phyloP scores from a whole-genome alignment of 345 rosid species.

The Aquilaria yunnanensis region DNA sequence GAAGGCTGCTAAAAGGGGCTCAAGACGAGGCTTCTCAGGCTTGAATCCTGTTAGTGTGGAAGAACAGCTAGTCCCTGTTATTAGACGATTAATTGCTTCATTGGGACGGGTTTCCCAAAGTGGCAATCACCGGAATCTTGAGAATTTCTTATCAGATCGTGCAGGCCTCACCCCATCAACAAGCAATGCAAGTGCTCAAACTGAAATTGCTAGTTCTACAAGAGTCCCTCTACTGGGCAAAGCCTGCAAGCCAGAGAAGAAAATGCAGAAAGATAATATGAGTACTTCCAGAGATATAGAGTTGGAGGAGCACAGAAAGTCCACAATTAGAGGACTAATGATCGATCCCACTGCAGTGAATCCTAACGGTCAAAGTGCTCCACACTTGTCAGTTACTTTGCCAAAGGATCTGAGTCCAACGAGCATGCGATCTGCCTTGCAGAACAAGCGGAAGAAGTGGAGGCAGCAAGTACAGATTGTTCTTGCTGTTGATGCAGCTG shows the following conservation, averaged over 20 bases:
- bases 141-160: conserved; percentile 21
- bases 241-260: conserved; percentile 55
- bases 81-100: conserved; percentile 53
- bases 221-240: conserved; percentile 74
- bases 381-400: conserved; percentile 32
- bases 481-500: conserved; percentile 70
- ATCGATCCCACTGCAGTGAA: conserved; percentile 30
- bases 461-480: conserved; percentile 62
- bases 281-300: conserved; percentile 53
- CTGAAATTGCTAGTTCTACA: conserved; percentile 46
- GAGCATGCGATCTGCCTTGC: conserved; percentile 52
- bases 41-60: conserved; percentile 40
- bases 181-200: conserved; percentile 31
- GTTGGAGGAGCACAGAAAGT: conserved; percentile 56
- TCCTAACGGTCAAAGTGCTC: conserved; percentile 33
- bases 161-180: conserved; percentile 39
- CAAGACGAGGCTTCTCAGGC: conserved; percentile 60
- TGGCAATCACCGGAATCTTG: conserved; percentile 31
- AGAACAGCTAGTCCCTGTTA: conserved; percentile 68
- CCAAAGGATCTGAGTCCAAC: conserved; percentile 62
- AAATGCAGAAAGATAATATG: conserved; percentile 61
- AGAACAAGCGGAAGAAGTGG: conserved; percentile 60
- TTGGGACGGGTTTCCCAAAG: conserved; percentile 47
- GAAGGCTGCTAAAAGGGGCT: conserved; percentile 47
- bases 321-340: conserved; percentile 43